Evolutionary conservation across 345 rosid genomes (phyloP).

Genomic region (Limnanthes douglasii): DNA sequence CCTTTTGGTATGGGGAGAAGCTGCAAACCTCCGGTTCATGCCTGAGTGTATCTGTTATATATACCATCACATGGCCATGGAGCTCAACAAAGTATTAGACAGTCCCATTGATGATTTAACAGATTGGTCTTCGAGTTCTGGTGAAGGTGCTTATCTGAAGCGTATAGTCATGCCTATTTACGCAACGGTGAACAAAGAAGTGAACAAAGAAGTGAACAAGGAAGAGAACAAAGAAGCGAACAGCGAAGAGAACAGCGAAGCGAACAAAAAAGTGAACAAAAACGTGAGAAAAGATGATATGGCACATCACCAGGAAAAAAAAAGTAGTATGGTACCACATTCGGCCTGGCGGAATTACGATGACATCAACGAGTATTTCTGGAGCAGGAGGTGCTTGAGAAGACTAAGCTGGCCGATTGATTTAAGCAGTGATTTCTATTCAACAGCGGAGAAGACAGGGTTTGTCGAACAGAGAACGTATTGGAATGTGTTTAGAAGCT

Average conservation of each 20-base stretch:
- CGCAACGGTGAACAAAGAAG: slow-evolving; percentile 53
- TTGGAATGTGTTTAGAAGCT: slow-evolving; percentile 75
- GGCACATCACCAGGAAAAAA: too few species aligned
- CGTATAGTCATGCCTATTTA: slow-evolving; percentile 74
- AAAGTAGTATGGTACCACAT: slow-evolving; percentile 86
- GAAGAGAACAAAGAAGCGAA: too few species aligned
- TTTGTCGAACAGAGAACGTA: slow-evolving; percentile 94
- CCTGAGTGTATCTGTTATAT: slow-evolving; percentile 83
- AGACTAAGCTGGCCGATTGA: slow-evolving; percentile 89
- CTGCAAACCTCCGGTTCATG: slow-evolving; percentile 76
- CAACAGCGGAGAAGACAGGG: slow-evolving; percentile 65
- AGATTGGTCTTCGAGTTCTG: slow-evolving; percentile 68
- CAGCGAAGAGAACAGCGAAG: too few species aligned
- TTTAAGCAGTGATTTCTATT: slow-evolving; percentile 50
- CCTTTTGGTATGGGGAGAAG: slow-evolving; percentile 84
- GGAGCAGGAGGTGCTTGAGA: slow-evolving; percentile 80
- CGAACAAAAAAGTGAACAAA: too few species aligned
- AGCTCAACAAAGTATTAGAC: slow-evolving; percentile 62
- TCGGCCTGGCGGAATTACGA: slow-evolving; percentile 89
- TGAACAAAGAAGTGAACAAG: too few species aligned
- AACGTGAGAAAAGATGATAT: too few species aligned
- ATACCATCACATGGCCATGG: slow-evolving; percentile 90
- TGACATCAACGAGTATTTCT: slow-evolving; percentile 89
- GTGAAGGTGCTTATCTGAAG: slow-evolving; percentile 58
- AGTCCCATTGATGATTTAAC: slow-evolving; percentile 84